phyloP scores from a whole-genome alignment of 2,329 filamentous ascomycete genomes.

The Nigrospora osmanthi region DNA sequence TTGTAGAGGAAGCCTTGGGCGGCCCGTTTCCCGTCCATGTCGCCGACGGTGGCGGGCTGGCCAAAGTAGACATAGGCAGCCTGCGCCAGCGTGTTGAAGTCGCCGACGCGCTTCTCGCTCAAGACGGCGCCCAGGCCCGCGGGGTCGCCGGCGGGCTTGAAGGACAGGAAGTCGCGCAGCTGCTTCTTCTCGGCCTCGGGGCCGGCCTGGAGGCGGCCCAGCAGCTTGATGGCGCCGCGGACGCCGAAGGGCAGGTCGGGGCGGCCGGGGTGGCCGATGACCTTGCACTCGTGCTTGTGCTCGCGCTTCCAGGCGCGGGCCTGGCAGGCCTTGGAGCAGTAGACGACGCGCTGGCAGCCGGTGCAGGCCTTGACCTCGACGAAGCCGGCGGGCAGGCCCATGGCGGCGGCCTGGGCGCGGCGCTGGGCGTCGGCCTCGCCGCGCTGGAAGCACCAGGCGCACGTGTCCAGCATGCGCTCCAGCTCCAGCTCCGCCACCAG shows the following conservation, averaged over 20 bases:
- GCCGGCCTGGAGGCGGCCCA: conserved; percentile 15
- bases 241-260: conserved; percentile 12
- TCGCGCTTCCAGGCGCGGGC: conserved; percentile 18
- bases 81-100: conserved; percentile 11
- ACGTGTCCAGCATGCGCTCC: conserved; percentile 15
- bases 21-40: conserved; percentile 6
- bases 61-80: conserved; percentile 14
- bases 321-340: conserved; percentile 20
- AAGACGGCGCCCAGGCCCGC: conserved; percentile 7
- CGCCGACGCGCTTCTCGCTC: conserved; percentile 8
- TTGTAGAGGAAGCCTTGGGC: conserved; percentile 12
- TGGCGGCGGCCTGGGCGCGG: conserved; percentile 8
- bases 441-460: conserved; percentile 19
- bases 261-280: conserved; percentile 12
- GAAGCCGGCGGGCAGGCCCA: conserved; percentile 16
- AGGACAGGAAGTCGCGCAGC: conserved; percentile 9
- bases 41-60: conserved; percentile 7
- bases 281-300: conserved; percentile 19
- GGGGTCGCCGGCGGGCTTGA: conserved; percentile 10
- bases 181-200: conserved; percentile 5
- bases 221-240: conserved; percentile 15
- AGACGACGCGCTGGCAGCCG: conserved; percentile 13
- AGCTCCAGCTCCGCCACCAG: conserved; percentile 14
- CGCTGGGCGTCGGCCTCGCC: conserved; percentile 11
- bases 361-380: conserved; percentile 15